Evolutionary conservation across 768 basidiomycete species (phyloP).

Genomic region (Boletus rubescentipes): DNA sequence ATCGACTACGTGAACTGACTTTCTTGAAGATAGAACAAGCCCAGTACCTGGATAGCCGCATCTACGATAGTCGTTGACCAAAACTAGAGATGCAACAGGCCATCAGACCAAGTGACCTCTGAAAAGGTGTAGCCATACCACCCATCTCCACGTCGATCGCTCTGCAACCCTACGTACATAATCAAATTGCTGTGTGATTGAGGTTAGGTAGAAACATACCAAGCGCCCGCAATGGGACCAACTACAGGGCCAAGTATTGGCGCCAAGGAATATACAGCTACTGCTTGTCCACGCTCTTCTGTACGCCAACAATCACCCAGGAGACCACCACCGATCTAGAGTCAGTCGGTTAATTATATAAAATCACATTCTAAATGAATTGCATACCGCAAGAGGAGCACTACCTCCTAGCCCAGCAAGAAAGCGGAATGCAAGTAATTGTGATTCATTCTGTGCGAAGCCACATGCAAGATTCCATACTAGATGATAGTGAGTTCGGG

Average conservation of each 20-base stretch:
- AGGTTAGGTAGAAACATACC: constrained; percentile 31
- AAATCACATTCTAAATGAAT: not conserved
- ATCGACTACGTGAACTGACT: constrained; percentile 39
- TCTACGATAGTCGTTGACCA: constrained; percentile 65
- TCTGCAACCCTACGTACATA: constrained; percentile 47
- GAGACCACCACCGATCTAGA: constrained; percentile 63
- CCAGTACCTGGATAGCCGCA: constrained; percentile 51
- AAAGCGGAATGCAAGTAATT: constrained; percentile 68
- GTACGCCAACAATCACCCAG: constrained; percentile 60
- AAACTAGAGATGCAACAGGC: constrained; percentile 39
- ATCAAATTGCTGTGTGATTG: not conserved
- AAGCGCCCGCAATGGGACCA: constrained; percentile 63
- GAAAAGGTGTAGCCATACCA: constrained; percentile 38
- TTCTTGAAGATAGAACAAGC: constrained; percentile 60
- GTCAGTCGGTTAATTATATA: not conserved
- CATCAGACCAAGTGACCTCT: not conserved
- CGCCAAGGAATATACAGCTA: constrained; percentile 63
- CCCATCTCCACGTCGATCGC: constrained; percentile 70
- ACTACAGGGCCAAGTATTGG: constrained; percentile 65
- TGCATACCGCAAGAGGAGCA: constrained; percentile 53
- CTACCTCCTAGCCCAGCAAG: constrained; percentile 71
- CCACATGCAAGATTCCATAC: constrained; percentile 66
- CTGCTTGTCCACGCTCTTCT: constrained; percentile 63
- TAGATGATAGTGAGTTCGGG: constrained; percentile 14
- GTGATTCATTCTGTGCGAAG: constrained; percentile 55